Conservation (phyloP, 139 green algal species). For the Chlamydomonas schloesseri region DNA sequence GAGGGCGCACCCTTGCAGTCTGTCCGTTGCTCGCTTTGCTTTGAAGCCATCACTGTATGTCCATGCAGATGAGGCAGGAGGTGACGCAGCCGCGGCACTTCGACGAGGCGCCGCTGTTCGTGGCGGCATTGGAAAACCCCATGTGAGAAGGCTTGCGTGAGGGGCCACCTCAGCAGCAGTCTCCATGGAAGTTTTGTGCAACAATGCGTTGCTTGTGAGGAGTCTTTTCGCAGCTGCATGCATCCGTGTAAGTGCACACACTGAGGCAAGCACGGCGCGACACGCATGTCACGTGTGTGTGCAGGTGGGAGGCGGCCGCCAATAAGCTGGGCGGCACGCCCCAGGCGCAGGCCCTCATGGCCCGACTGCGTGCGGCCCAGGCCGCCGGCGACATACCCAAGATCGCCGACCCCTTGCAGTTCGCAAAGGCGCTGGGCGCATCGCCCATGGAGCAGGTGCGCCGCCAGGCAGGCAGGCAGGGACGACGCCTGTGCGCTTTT, state of each 20-base stretch:
- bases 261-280: too few relatives aligned
- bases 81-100: not conserved
- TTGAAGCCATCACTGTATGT: too few relatives aligned
- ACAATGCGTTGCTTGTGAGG: too few relatives aligned
- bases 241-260: too few relatives aligned
- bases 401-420: conserved; percentile 5
- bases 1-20: too few relatives aligned
- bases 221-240: too few relatives aligned
- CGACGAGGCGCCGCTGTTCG: conserved; percentile 25
- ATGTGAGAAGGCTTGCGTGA: conserved; percentile 12
- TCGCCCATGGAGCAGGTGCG: not conserved
- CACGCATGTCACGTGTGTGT: too few relatives aligned
- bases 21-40: too few relatives aligned
- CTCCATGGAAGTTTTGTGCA: too few relatives aligned
- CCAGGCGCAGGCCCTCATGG: not conserved
- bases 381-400: not conserved
- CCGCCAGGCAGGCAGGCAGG: too few relatives aligned
- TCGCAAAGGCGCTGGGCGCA: conserved; percentile 1
- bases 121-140: not conserved
- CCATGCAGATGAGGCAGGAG: not conserved
- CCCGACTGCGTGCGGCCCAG: not conserved
- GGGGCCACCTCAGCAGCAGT: too few relatives aligned
- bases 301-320: conserved; percentile 20
- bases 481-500: not conserved
- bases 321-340: not conserved